Evolutionary conservation across 2,329 filamentous ascomycete species (phyloP), one percentile per base, ranked within the genome.

Genomic region (Sporothrix sp.): DNA sequence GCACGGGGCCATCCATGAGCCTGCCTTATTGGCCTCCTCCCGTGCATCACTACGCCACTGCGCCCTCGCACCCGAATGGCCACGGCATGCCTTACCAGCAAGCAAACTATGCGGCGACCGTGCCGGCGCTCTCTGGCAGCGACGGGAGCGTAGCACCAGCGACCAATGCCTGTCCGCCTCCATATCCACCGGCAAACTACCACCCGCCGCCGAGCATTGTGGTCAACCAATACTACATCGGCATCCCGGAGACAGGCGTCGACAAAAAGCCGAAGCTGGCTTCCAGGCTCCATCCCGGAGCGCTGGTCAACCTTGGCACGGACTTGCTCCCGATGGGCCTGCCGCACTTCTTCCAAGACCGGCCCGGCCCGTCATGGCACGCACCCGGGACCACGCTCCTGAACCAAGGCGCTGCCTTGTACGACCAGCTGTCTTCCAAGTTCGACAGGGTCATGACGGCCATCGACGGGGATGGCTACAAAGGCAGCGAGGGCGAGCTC

Each of bases 401-500:
- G 37, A 69, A 69, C 55, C 70, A 74, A 56, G 66, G 67, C 5
- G 68, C 70, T 13, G 67, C 69, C 6, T 64, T 79, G 16, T 79
- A 72, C 58, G 78, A 85, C 58, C 68, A 79, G 50, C 75, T 88
- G 42, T 76, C 72, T 13, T 70, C 71, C 3, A 79, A 79, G 48
- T 75, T 90, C 54, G 76, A 87, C 62, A 68, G 78, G 39, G 73
- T 87, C 51, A 79, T 90, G 62, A 87, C 84, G 1, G 71, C 76
- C 25, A 88, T 90, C 50, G 85, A 90, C 62, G 71, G 74, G 18
- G 83, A 85, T 23, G 68, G 66, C 27, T 71, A 72, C 23, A 58
- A 63, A 13, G 75, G 75, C 4, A 66, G 75, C 53, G 77, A 84
- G 60, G 71, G 69, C 48, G 76, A 79, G 49, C 65, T 84, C 32